A percentile compares a stretch with the other conserved stretches of the same genome.
phyloP scores from a whole-genome alignment of 495 filamentous ascomycete genomes.

The Alectoria sarmentosa region DNA sequence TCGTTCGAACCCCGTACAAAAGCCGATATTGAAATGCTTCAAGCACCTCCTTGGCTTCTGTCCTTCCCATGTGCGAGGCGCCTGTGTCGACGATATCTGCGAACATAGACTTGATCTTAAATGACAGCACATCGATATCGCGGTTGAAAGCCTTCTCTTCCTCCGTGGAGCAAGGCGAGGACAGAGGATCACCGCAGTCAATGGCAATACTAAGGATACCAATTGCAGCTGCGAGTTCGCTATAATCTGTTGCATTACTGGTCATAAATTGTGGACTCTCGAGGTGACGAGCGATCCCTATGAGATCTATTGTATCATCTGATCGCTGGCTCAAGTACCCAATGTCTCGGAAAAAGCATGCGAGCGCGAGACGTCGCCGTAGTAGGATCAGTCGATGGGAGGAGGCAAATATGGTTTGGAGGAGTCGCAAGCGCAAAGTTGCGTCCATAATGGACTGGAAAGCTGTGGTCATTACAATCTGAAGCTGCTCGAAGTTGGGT shows the following conservation, averaged over 20 bases:
- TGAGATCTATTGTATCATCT: slow-evolving; percentile 43
- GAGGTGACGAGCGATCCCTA: slow-evolving; percentile 45
- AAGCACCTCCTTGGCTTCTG: slow-evolving; percentile 64
- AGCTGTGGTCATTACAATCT: slow-evolving; percentile 46
- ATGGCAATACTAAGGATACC: slow-evolving; percentile 66
- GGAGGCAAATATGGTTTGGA: slow-evolving; percentile 51
- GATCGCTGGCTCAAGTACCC: slow-evolving; percentile 38
- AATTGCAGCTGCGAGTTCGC: slow-evolving; percentile 53
- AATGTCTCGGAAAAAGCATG: slow-evolving; percentile 55
- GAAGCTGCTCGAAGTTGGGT: slow-evolving; percentile 38
- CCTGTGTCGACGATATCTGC: slow-evolving; percentile 67
- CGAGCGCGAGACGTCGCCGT: slow-evolving; percentile 63
- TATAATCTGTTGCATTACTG: slow-evolving; percentile 56
- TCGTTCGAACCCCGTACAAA: slow-evolving; percentile 60
- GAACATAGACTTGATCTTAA: slow-evolving; percentile 57
- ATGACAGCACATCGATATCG: slow-evolving; percentile 58
- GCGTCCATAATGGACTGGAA: slow-evolving; percentile 43
- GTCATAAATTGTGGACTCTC: slow-evolving; percentile 43
- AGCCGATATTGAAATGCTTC: slow-evolving; percentile 67
- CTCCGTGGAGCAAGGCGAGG: slow-evolving; percentile 23
- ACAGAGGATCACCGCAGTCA: slow-evolving; percentile 47
- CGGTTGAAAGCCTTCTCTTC: slow-evolving; percentile 54
- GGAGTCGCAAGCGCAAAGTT: slow-evolving; percentile 49
- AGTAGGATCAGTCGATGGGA: slow-evolving; percentile 52
- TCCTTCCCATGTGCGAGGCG: slow-evolving; percentile 60